Percentiles rank a stretch among this genome's conserved stretches.
These are phyloP conservation scores for Friedmanniomyces endolithicus DNA, from an alignment of 495 filamentous ascomycete species.

Conservation along the genomic window DNA sequence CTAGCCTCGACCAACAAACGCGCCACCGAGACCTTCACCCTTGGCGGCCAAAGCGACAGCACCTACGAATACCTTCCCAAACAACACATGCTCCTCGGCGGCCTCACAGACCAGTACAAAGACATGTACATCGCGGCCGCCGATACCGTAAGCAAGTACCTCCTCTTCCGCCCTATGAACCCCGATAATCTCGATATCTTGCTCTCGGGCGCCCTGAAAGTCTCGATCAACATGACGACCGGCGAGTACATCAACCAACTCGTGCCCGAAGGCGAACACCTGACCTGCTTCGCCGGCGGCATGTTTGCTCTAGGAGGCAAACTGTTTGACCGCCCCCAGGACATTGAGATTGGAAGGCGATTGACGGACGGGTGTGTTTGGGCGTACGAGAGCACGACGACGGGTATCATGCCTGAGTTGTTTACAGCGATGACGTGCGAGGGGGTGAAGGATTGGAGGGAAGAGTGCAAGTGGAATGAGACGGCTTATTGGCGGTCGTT, in stretches of 20 bases:
- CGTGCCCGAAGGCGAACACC: conserved; percentile 51
- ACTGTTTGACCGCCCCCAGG: conserved; percentile 59
- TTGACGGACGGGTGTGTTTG: conserved; percentile 29
- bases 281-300: conserved; percentile 83
- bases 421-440: conserved; percentile 56
- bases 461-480: conserved; percentile 66
- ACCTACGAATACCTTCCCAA: conserved; percentile 95
- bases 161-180: conserved; percentile 79
- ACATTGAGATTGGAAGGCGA: conserved; percentile 69
- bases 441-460: conserved; percentile 35
- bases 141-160: conserved; percentile 56
- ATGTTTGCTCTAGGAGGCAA: conserved; percentile 88
- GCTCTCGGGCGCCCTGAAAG: conserved; percentile 50
- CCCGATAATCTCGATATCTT: conserved; percentile 62
- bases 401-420: conserved; percentile 60
- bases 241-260: conserved; percentile 16
- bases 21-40: conserved; percentile 44
- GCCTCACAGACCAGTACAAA: conserved; percentile 65
- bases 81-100: conserved; percentile 65
- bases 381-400: conserved; percentile 21
- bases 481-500: conserved; percentile 39
- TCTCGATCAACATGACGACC: conserved; percentile 14
- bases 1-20: conserved; percentile 18
- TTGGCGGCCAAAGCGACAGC: conserved; percentile 81
- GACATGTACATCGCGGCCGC: conserved; percentile 65